These are phyloP conservation scores for Phytopythium sindhum DNA, from an alignment of 352 stramenopile genomes.

Conservation along the genomic window DNA sequence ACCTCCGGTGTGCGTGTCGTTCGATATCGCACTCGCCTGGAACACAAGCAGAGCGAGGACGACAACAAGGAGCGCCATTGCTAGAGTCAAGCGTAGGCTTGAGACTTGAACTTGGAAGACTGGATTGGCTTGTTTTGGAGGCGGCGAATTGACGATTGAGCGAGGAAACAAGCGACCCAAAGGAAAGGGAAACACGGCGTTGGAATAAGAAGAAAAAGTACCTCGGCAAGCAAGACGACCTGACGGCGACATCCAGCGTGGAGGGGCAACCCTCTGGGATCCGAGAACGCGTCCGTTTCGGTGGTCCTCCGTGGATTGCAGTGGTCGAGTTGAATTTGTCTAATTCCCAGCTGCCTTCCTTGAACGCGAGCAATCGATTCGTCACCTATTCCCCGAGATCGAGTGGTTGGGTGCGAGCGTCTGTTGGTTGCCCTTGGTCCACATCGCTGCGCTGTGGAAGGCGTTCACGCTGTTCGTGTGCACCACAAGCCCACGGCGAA, in stretches of 20 bases:
- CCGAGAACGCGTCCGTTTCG: background rate
- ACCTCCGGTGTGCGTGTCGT: background rate
- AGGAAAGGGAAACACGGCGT: background rate
- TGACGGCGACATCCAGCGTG: background rate
- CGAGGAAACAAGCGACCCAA: background rate
- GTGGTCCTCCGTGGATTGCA: background rate
- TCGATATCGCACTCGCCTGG: background rate
- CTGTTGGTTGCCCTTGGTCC: too few species aligned
- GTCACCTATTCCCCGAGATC: background rate
- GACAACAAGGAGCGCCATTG: background rate
- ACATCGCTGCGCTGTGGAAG: too few species aligned
- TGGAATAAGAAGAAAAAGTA: background rate
- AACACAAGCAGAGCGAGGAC: background rate
- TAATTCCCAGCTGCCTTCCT: background rate
- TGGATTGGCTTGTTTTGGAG: background rate
- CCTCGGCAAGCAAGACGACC: background rate
- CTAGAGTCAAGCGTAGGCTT: background rate
- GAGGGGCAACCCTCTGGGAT: background rate
- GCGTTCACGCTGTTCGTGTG: too few species aligned
- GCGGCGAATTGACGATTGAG: background rate
- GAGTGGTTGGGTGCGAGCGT: background rate
- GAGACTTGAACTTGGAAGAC: background rate
- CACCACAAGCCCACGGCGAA: too few species aligned
- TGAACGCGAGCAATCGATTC: background rate
- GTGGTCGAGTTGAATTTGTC: background rate